Conservation (phyloP, 129 eudicot species). For the Dittrichia graveolens region DNA sequence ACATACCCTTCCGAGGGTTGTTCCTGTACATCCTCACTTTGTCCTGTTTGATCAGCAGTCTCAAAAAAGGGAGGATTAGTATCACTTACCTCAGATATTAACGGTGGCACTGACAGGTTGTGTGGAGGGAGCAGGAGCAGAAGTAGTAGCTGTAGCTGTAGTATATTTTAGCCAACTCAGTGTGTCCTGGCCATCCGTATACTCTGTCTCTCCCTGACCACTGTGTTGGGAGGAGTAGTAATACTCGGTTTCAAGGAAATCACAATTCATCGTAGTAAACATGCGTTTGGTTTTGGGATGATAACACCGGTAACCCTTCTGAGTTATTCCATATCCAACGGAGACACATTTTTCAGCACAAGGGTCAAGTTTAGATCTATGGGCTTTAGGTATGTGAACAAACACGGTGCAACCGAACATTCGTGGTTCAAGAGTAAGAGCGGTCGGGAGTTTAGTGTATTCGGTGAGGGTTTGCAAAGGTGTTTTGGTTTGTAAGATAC, state of each 20-base stretch:
- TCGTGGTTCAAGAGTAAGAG: no score
- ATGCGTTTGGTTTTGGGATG: background rate
- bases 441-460: no score
- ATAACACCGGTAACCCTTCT: background rate
- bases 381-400: no score
- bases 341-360: no score
- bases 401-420: no score
- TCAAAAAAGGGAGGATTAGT: background rate
- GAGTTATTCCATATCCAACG: no score
- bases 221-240: no score
- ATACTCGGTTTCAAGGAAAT: no score
- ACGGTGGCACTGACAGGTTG: background rate
- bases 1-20: background rate
- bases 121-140: background rate
- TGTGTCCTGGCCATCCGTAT: background rate
- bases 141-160: no score
- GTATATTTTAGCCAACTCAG: background rate
- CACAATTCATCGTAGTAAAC: background rate
- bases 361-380: no score
- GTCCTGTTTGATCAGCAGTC: background rate
- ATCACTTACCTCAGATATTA: background rate
- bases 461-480: no score
- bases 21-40: background rate
- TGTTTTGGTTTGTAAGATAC: background rate
- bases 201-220: background rate